phyloP scores from a whole-genome alignment of 2,329 filamentous ascomycete species.

The Pseudocercospora fijiensis region DNA sequence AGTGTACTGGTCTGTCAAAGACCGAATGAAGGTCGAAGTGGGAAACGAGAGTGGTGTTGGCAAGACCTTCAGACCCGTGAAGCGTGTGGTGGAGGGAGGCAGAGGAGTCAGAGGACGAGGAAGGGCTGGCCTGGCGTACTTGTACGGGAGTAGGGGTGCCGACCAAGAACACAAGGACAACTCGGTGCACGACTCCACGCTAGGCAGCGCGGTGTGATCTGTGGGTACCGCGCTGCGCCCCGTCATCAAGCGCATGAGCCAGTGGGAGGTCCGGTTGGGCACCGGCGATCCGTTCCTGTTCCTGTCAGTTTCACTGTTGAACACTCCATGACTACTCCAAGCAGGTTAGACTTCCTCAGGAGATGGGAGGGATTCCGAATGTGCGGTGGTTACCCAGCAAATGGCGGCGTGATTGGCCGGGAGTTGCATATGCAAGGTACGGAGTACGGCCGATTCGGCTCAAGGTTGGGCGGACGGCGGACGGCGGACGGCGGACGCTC shows the following conservation, averaged over 20 bases:
- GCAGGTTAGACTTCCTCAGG: conserved; percentile 10
- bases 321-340: conserved; percentile 12
- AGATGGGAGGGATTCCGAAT: conserved; percentile 6
- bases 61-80: conserved; percentile 31
- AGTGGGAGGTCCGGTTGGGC: conserved; percentile 14
- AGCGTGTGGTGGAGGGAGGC: conserved; percentile 22
- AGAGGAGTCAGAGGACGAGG: conserved; percentile 12
- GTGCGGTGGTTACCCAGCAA: conserved; percentile 2
- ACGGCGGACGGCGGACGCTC: conserved; percentile 13
- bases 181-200: conserved; percentile 1
- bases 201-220: conserved; percentile 9
- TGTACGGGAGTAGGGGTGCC: conserved; percentile 19
- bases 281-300: conserved; percentile 17
- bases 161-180: conserved; percentile 1
- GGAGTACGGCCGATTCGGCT: conserved; percentile 18
- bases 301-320: conserved; percentile 19
- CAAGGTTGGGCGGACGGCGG: conserved; percentile 13
- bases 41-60: conserved; percentile 29
- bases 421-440: conserved; percentile 21
- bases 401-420: neutral
- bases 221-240: conserved; percentile 11
- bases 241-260: conserved; percentile 13
- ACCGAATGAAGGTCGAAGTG: conserved; percentile 27
- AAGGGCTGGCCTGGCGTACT: conserved; percentile 22
- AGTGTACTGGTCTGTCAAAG: conserved; percentile 32